These are phyloP conservation scores for Gnomoniopsis sp. DNA, from an alignment of 2,329 filamentous ascomycete species.

Conservation along the genomic window DNA sequence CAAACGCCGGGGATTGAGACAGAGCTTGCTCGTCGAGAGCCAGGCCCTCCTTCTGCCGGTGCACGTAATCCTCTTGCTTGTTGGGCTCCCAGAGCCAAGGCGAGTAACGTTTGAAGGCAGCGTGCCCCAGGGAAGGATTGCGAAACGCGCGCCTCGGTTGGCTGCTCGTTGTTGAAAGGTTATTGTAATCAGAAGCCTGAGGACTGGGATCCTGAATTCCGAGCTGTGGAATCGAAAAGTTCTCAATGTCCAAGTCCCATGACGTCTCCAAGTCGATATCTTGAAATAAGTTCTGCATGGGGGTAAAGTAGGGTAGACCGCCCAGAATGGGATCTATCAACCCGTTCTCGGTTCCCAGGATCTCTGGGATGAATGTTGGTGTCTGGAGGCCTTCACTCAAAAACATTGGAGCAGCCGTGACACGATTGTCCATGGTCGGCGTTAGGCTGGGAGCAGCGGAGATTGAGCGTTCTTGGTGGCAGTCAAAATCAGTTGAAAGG, in stretches of 20 bases:
- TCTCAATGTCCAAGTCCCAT: constrained; percentile 31
- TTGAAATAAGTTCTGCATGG: constrained; percentile 26
- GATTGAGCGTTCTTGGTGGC: constrained; percentile 1
- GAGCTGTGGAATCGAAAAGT: constrained; percentile 26
- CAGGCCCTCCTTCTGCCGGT: constrained; percentile 22
- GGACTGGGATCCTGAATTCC: constrained; percentile 26
- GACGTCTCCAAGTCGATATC: constrained; percentile 30
- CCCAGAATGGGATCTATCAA: constrained; percentile 24
- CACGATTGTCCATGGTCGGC: background rate
- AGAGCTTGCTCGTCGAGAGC: constrained; percentile 23
- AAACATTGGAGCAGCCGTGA: background rate
- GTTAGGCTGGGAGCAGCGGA: background rate
- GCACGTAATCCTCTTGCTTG: constrained; percentile 25
- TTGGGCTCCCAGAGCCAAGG: constrained; percentile 33
- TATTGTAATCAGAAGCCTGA: constrained; percentile 23
- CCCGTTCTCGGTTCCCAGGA: constrained; percentile 2
- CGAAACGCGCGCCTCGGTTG: constrained; percentile 11
- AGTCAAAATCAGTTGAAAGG: background rate
- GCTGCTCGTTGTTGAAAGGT: constrained; percentile 18
- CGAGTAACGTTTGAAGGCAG: constrained; percentile 29
- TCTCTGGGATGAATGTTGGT: constrained; percentile 7
- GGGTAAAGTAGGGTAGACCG: constrained; percentile 26
- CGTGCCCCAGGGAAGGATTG: constrained; percentile 28
- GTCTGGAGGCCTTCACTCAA: constrained; percentile 2
- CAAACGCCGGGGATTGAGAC: constrained; percentile 17